phyloP scores from a whole-genome alignment of 257 asterid genomes.

The Rehmannia glutinosa region DNA sequence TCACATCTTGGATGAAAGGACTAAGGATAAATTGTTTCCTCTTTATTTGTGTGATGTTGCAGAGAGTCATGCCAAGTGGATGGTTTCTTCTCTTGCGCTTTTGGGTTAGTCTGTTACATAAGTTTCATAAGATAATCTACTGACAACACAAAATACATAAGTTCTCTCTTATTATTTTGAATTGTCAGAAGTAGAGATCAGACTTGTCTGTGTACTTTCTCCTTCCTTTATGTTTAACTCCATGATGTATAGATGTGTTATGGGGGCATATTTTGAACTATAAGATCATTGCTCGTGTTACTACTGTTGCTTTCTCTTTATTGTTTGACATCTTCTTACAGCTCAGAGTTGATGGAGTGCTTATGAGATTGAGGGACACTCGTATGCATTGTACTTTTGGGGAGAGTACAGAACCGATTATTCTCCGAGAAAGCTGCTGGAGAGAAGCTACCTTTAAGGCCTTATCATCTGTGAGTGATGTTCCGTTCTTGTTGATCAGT shows the following conservation, averaged over 20 bases:
- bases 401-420: slow-evolving; percentile 43
- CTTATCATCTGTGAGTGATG: slow-evolving; percentile 53
- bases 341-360: slow-evolving; percentile 99
- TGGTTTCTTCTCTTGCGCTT: slow-evolving; percentile 96
- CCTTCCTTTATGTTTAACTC: slow-evolving; percentile 8
- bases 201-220: not conserved
- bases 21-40: slow-evolving; percentile 5
- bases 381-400: slow-evolving; percentile 79
- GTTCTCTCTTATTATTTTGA: slow-evolving; percentile 7
- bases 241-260: slow-evolving; percentile 2
- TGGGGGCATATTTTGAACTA: not conserved
- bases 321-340: slow-evolving; percentile 31
- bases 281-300: slow-evolving; percentile 5
- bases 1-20: slow-evolving; percentile 14
- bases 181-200: not conserved
- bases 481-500: not conserved
- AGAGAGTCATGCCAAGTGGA: slow-evolving; percentile 98
- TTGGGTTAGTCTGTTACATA: slow-evolving; percentile 68
- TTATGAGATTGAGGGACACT: slow-evolving; percentile 95
- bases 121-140: slow-evolving; percentile 11
- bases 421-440: slow-evolving; percentile 93
- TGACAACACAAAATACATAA: slow-evolving; percentile 2
- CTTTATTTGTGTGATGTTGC: slow-evolving; percentile 28
- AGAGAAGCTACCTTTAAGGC: slow-evolving; percentile 77
- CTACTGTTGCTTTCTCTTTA: slow-evolving; percentile 17